A percentile compares a stretch with the other conserved stretches of the same genome.
phyloP scores from a whole-genome alignment of 139 green algal genomes.

The Chara braunii region DNA sequence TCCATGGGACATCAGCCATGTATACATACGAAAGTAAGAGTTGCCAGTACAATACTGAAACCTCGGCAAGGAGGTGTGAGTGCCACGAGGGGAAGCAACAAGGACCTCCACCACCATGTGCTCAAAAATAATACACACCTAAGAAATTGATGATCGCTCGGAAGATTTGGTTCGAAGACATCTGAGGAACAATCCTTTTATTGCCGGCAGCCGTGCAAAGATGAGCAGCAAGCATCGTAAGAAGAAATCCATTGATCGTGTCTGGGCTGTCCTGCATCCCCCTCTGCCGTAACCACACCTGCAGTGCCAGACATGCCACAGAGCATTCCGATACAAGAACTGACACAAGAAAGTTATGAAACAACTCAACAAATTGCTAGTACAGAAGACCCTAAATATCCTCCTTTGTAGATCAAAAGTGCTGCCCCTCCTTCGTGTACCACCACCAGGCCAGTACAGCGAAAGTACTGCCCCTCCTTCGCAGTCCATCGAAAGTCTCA shows the following conservation, averaged over 20 bases:
- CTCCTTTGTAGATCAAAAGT: neutral
- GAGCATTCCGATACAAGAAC: neutral
- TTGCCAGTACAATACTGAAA: too few relatives aligned
- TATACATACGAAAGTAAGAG: too few relatives aligned
- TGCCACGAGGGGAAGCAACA: too few relatives aligned
- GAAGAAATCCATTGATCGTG: constrained; percentile 30
- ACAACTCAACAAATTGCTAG: neutral
- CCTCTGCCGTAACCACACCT: constrained; percentile 36
- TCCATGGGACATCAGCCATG: too few relatives aligned
- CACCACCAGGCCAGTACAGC: neutral
- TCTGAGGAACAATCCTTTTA: constrained; percentile 4
- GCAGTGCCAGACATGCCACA: neutral
- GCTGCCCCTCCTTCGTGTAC: neutral
- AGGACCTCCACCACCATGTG: too few relatives aligned
- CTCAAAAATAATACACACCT: too few relatives aligned
- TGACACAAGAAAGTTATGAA: neutral
- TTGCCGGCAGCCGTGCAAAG: constrained; percentile 2
- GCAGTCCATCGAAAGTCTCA: neutral
- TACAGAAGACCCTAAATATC: neutral
- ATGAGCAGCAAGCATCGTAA: constrained; percentile 28
- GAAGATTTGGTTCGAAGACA: constrained; percentile 40
- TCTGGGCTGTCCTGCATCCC: constrained; percentile 21
- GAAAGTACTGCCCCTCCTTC: neutral
- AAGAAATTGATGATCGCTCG: constrained; percentile 22
- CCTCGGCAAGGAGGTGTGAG: too few relatives aligned